Evolutionary conservation across 257 asterid genomes (phyloP), one percentile per base, ranked within the genome.

Genomic region (Rubia yunnanensis): DNA sequence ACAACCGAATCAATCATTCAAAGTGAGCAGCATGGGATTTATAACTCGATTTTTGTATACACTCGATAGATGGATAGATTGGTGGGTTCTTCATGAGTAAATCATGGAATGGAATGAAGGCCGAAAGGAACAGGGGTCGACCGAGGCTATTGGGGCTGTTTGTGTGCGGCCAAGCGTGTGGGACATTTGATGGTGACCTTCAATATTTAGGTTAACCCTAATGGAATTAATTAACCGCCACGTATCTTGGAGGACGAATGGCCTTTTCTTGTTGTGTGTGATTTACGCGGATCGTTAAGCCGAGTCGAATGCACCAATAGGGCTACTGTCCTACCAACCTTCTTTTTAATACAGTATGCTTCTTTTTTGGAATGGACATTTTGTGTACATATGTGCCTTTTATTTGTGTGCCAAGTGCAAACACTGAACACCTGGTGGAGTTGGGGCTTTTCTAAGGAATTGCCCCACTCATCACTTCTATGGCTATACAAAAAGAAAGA

Each of bases 111-210:
- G 10, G 26, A 63, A 64, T n/a, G 32, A n/a, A 58, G n/a, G 50
- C 50, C 50, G 50, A 58, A 48, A 44, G 48, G 55, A 48, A 53
- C n/a, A 24, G n/a, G 3, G 58, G 20, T 22, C 0, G 73, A 44
- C 60, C 53, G 24, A 10, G 7, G 65, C 17, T 8, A 39, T 7
- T 53, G 68, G 72, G 77, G 64, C 17, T 60, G 49, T 48, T 32
- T 14, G 39, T 15, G 65, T 41, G 72, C 68, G 66, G 63, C 54
- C 61, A 81, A 80, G 78, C 94, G 95, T 75, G 95, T 89, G 86
- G 89, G 86, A 66, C 84, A 73, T 4, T 39, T 53, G 89, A 89
- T 76, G 52, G 81, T 65, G 86, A 85, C 82, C 36, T 26, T 50
- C 76, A 74, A 1, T 14, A 3, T 74, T 81, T 71, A 64, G 84